These are phyloP conservation scores for Xylaria sp. DNA, from an alignment of 2,329 filamentous ascomycete species.

Conservation along the genomic window DNA sequence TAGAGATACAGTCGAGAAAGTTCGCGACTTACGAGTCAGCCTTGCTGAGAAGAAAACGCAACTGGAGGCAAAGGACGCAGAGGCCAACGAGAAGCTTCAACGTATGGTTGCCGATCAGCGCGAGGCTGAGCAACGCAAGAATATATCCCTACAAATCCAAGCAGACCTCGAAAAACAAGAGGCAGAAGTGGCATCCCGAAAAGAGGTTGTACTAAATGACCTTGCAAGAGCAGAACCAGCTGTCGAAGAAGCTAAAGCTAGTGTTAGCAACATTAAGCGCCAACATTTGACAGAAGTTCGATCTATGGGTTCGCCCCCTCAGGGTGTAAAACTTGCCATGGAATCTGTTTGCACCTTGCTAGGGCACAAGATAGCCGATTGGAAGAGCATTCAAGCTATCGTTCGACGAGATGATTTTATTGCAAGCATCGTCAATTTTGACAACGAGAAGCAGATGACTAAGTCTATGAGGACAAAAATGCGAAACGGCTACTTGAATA, in stretches of 20 bases:
- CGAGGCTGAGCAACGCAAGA: slow-evolving; percentile 92
- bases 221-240: slow-evolving; percentile 92
- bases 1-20: slow-evolving; percentile 95
- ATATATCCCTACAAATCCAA: slow-evolving; percentile 88
- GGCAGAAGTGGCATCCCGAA: slow-evolving; percentile 83
- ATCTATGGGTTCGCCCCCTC: slow-evolving; percentile 93
- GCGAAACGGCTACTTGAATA: slow-evolving; percentile 90
- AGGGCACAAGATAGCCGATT: slow-evolving; percentile 88
- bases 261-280: slow-evolving; percentile 97
- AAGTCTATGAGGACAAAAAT: slow-evolving; percentile 83
- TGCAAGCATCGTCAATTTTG: slow-evolving; percentile 95
- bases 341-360: slow-evolving; percentile 97
- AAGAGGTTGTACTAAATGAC: slow-evolving; percentile 86
- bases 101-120: slow-evolving; percentile 96
- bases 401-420: slow-evolving; percentile 96
- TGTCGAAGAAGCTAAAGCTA: slow-evolving; percentile 91
- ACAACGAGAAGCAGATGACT: slow-evolving; percentile 97
- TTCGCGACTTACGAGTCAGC: slow-evolving; percentile 88
- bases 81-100: slow-evolving; percentile 97
- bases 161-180: slow-evolving; percentile 89
- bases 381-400: slow-evolving; percentile 90
- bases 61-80: slow-evolving; percentile 90
- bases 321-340: slow-evolving; percentile 89
- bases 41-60: slow-evolving; percentile 94
- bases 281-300: slow-evolving; percentile 97